Evolutionary conservation across 2,329 filamentous ascomycete species (phyloP).

Genomic region (Diaporthe sp.): DNA sequence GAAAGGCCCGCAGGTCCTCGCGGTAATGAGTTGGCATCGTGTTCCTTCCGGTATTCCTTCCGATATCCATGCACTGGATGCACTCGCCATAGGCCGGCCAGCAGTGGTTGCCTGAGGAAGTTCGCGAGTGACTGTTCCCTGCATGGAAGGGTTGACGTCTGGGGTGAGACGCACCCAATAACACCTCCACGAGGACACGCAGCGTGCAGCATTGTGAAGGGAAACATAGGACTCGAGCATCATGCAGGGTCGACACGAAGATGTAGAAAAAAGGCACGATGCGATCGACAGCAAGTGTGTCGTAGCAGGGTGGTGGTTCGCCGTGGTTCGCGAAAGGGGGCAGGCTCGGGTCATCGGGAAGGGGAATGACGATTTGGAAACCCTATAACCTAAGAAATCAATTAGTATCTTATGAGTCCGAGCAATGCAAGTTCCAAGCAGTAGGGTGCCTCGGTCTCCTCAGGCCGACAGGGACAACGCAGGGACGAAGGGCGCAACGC

Average conservation of each 20-base stretch:
- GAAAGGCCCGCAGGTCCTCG: background rate
- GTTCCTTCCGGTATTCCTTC: background rate
- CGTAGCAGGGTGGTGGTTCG: conserved; percentile 2
- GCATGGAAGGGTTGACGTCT: background rate
- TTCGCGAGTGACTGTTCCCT: background rate
- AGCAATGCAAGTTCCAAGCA: too few species aligned
- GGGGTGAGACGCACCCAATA: background rate
- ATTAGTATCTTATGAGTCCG: background rate
- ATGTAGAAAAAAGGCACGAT: conserved; percentile 14
- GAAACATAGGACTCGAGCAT: background rate
- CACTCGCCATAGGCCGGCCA: background rate
- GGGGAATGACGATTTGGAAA: too few species aligned
- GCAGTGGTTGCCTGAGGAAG: background rate
- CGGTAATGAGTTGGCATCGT: too few species aligned
- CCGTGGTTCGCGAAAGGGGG: background rate
- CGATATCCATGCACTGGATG: background rate
- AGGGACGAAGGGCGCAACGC: background rate
- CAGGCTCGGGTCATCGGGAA: background rate
- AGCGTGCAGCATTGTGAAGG: background rate
- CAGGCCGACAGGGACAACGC: background rate
- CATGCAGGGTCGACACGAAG: background rate
- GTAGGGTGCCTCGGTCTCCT: background rate
- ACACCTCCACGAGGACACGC: background rate
- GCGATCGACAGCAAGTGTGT: background rate
- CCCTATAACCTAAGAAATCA: background rate